Evolutionary conservation across 257 asterid genomes (phyloP), one percentile per base, ranked within the genome.

Genomic region (Nicotiana paniculata): DNA sequence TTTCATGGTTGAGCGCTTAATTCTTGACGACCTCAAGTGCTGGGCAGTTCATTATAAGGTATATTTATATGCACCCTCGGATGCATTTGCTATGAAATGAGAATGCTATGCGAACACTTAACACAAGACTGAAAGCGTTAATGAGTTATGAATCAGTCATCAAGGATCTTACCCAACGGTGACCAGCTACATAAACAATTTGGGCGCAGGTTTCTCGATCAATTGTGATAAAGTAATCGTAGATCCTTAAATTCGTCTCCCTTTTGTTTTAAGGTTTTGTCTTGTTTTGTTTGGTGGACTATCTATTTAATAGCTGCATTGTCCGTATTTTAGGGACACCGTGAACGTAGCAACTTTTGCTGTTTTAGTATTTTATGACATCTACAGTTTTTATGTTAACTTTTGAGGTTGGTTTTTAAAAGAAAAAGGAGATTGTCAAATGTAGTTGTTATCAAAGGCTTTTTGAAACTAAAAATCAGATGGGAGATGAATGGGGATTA

Each of bases 31-130:
- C 89, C 97, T 96, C 59, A 82, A 91, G 83, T 91, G 91, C 88
- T 96, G 99, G 99, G 91, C 91, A 54, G 87, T 88, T 83, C 87
- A 89, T 86, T 93, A 93, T 86, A 96, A 93, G 99, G 99, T 96
- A 79, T 75, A 9, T 54, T 74, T 13, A 62, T 62, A 4, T 48
- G 16, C 62, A 74, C 79, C 26, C 62, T 26, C 16, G 0, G 4
- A 74, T 0, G 24, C 63, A 74, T 24, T 28, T 51, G 26, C 79
- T 74, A 13, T 17, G 62, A 48, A 48, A 74, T 74, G 62, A 58
- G 62, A n/a, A 46, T 1, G 11, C 48, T 43, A 43, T 43, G 48
- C 3, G 2, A 43, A 43, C 48, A 43, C 48, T 8, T 43, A 7
- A 43, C 10, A 1, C 48, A 43, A 43, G 48, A 43, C 48, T 43